Percentiles rank a stretch among this genome's conserved stretches.
Conservation (phyloP, 2,329 filamentous ascomycete species). For the Dothistroma pini region DNA sequence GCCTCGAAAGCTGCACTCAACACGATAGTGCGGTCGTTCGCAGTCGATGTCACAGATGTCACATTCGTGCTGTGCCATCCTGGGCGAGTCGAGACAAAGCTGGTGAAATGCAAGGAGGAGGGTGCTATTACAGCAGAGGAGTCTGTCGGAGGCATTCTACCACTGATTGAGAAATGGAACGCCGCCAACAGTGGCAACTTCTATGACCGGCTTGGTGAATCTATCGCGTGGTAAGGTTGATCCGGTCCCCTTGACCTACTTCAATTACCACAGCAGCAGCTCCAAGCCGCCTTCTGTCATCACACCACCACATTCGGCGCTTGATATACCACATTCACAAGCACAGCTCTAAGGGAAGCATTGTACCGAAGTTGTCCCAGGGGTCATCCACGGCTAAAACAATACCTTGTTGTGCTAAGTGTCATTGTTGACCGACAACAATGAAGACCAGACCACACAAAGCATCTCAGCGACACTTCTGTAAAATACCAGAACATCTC, state of each 20-base stretch:
- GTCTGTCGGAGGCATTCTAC: conserved; percentile 39
- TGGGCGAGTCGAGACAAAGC: conserved; percentile 44
- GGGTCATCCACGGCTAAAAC: background rate
- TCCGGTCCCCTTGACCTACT: too few species aligned
- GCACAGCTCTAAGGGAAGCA: background rate
- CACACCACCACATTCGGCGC: background rate
- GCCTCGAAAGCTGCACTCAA: conserved; percentile 48
- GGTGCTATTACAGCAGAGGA: conserved; percentile 43
- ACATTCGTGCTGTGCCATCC: conserved; percentile 44
- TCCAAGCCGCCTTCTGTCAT: too few species aligned
- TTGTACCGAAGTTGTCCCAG: background rate
- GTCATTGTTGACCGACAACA: background rate
- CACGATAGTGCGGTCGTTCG: conserved; percentile 43
- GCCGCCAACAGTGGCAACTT: conserved; percentile 38
- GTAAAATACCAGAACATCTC: background rate
- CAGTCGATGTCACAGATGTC: conserved; percentile 43
- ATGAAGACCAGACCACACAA: background rate
- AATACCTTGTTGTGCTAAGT: background rate
- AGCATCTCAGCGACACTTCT: background rate
- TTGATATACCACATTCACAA: background rate
- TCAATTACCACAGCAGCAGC: background rate
- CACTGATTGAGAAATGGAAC: conserved; percentile 36
- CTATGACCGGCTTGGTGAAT: conserved; percentile 43
- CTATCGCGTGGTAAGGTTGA: conserved; percentile 40
- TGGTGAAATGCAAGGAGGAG: conserved; percentile 45